A percentile compares a stretch with the other conserved stretches of the same genome.
Conservation (phyloP, 2,329 filamentous ascomycete species). For the Passalora sequoiae region DNA sequence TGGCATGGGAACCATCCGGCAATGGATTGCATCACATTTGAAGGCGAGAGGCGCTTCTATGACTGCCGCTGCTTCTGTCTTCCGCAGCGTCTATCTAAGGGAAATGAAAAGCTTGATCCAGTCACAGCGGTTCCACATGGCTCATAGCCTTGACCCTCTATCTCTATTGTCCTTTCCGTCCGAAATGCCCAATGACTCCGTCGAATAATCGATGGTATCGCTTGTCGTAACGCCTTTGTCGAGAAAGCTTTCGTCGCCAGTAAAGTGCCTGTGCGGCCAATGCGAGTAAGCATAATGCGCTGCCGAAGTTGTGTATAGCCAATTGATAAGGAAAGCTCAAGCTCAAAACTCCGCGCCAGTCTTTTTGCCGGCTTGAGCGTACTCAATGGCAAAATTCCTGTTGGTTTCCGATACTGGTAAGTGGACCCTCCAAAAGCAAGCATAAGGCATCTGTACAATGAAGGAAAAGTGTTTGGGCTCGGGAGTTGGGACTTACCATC, state of each 20-base stretch:
- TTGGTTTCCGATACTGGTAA: constrained; percentile 22
- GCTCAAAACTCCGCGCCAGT: constrained; percentile 10
- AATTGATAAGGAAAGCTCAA: background rate
- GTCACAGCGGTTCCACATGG: constrained; percentile 1
- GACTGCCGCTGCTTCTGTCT: constrained; percentile 14
- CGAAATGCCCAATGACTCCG: constrained; percentile 8
- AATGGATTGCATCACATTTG: constrained; percentile 10
- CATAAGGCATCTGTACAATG: background rate
- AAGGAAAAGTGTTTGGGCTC: constrained; percentile 13
- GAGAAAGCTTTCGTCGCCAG: constrained; percentile 55
- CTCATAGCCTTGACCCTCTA: constrained; percentile 19
- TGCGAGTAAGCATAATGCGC: constrained; percentile 15
- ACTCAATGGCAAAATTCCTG: constrained; percentile 34
- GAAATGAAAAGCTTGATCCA: constrained; percentile 14
- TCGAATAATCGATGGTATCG: constrained; percentile 12
- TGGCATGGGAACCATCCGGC: constrained; percentile 9
- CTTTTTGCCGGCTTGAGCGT: constrained; percentile 15
- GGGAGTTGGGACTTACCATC: constrained; percentile 59
- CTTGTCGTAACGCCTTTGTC: constrained; percentile 33
- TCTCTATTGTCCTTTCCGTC: constrained; percentile 10
- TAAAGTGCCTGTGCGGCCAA: constrained; percentile 44
- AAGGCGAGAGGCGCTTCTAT: constrained; percentile 7
- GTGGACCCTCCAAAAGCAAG: constrained; percentile 15
- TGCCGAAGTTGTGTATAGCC: constrained; percentile 6
- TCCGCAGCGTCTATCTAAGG: constrained; percentile 12